Percentiles rank a stretch among this genome's conserved stretches.
phyloP scores from a whole-genome alignment of 805 yeast species.

The Kodamaea neixiangensis region DNA sequence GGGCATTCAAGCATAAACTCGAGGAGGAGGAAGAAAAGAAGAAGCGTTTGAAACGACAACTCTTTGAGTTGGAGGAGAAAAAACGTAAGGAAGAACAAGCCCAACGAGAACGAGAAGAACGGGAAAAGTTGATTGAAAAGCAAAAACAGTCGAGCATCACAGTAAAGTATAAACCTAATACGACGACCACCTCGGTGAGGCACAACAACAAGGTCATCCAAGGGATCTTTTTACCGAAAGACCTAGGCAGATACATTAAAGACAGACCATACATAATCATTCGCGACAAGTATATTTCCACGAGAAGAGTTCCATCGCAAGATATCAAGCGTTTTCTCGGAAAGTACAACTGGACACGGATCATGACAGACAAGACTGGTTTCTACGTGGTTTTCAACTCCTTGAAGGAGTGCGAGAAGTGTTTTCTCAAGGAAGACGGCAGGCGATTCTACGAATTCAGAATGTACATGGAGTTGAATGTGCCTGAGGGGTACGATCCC shows the following conservation, averaged over 20 bases:
- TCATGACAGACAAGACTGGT: slow-evolving; percentile 64
- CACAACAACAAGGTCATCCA: slow-evolving; percentile 31
- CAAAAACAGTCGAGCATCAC: slow-evolving; percentile 10
- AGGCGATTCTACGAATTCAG: slow-evolving; percentile 46
- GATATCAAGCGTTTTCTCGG: slow-evolving; percentile 62
- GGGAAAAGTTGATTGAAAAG: slow-evolving; percentile 13
- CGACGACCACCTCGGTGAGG: slow-evolving; percentile 36
- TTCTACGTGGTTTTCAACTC: slow-evolving; percentile 71
- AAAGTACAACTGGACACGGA: slow-evolving; percentile 65
- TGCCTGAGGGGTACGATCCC: slow-evolving; percentile 45
- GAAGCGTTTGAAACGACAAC: slow-evolving; percentile 15
- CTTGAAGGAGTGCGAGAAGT: slow-evolving; percentile 56
- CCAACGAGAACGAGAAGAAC: slow-evolving; percentile 19
- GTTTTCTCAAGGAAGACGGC: slow-evolving; percentile 65
- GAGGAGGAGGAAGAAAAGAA: slow-evolving; percentile 38
- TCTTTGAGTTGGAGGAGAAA: slow-evolving; percentile 17
- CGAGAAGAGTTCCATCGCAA: slow-evolving; percentile 48
- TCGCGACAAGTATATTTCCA: slow-evolving; percentile 50
- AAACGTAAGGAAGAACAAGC: slow-evolving; percentile 16
- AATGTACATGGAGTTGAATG: slow-evolving; percentile 58
- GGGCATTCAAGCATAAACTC: slow-evolving; percentile 24
- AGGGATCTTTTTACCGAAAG: slow-evolving; percentile 49
- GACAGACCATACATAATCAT: slow-evolving; percentile 61
- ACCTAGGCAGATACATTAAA: slow-evolving; percentile 49
- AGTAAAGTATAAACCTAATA: slow-evolving; percentile 27